These are phyloP conservation scores for Dichomitus squalens DNA, from an alignment of 1,284 basidiomycete species.

Conservation along the genomic window DNA sequence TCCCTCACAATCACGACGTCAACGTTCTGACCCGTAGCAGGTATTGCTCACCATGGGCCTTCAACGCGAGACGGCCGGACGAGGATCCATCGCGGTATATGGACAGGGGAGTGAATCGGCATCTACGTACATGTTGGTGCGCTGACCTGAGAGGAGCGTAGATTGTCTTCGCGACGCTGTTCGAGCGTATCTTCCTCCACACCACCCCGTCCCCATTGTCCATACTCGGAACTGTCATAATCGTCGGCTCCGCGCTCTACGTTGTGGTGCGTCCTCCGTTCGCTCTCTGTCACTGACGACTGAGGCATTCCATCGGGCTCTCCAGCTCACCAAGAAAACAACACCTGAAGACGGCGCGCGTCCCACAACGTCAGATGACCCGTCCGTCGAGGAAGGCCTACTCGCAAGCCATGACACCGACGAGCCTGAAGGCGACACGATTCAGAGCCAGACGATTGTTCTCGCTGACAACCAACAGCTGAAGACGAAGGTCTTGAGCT, in stretches of 20 bases:
- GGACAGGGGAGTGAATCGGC: constrained; percentile 44
- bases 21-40: constrained; percentile 27
- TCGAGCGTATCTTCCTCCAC: constrained; percentile 66
- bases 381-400: constrained; percentile 36
- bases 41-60: constrained; percentile 63
- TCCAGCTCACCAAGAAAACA: constrained; percentile 20
- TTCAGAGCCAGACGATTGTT: neutral
- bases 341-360: constrained; percentile 24
- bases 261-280: constrained; percentile 47
- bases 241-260: constrained; percentile 60
- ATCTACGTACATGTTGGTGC: neutral
- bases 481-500: too few relatives aligned
- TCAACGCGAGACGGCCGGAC: constrained; percentile 64
- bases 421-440: neutral
- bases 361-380: constrained; percentile 26
- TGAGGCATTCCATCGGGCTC: neutral
- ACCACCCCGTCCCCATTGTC: constrained; percentile 54
- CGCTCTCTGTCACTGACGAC: neutral
- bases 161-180: constrained; percentile 62
- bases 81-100: constrained; percentile 65
- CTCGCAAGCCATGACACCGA: constrained; percentile 25
- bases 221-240: constrained; percentile 56
- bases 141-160: constrained; percentile 33
- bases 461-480: neutral
- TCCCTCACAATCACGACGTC: neutral